These are phyloP conservation scores for Bothriochloa decipiens DNA, from an alignment of 176 grass and related monocot genomes.

Conservation along the genomic window DNA sequence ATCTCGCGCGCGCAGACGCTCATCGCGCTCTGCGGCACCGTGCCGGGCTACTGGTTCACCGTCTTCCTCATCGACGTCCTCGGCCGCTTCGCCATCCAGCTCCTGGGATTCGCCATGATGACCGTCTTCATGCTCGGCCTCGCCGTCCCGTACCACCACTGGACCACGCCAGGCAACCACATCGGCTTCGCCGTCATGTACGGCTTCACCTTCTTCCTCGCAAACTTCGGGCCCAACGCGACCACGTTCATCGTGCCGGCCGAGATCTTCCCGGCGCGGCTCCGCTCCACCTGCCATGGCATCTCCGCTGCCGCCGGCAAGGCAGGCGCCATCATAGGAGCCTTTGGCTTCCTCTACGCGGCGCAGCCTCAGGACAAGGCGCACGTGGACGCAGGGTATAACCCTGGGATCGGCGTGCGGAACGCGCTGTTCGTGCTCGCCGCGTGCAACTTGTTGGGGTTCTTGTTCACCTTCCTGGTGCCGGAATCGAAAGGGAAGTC, in stretches of 20 bases:
- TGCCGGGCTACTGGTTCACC: conserved; percentile 85
- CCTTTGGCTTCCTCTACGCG: conserved; percentile 67
- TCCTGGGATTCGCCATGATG: conserved; percentile 68
- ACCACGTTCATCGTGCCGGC: conserved; percentile 59
- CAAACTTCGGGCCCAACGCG: conserved; percentile 46
- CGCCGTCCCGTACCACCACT: conserved; percentile 69
- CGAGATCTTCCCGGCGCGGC: conserved; percentile 67
- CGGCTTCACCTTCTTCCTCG: conserved; percentile 75
- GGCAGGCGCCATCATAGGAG: conserved; percentile 61
- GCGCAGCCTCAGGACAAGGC: conserved; percentile 37
- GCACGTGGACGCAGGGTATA: conserved; percentile 42
- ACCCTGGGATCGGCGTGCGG: conserved; percentile 45
- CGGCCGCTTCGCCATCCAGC: conserved; percentile 63
- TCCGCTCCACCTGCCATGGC: conserved; percentile 72
- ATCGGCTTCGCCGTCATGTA: conserved; percentile 64
- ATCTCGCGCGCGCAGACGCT: conserved; percentile 59
- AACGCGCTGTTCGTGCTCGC: conserved; percentile 60
- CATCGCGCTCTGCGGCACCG: conserved; percentile 71
- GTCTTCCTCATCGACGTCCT: conserved; percentile 68
- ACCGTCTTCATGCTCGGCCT: conserved; percentile 73
- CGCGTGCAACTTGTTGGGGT: conserved; percentile 35
- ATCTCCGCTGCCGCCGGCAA: conserved; percentile 63
- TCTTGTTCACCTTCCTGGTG: conserved; percentile 54
- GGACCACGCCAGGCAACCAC: conserved; percentile 61
- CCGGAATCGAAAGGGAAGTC: conserved; percentile 71